Evolutionary conservation across 129 eudicot genomes (phyloP).

Genomic region (Gnaphalium uliginosum): DNA sequence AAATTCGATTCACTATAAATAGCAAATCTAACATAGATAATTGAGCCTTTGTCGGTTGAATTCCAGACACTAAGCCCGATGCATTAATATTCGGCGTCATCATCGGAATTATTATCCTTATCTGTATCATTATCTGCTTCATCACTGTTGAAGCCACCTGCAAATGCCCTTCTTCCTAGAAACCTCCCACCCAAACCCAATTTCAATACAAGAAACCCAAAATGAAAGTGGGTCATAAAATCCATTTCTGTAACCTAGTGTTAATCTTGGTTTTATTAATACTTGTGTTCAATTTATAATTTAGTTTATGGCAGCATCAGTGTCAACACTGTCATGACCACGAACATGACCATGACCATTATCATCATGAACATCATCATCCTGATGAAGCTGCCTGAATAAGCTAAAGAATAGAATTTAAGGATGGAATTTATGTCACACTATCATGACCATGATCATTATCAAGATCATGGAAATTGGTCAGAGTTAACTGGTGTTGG

Average conservation of each 20-base stretch:
- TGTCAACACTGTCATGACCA: slow-evolving; percentile 37
- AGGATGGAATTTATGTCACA: slow-evolving; percentile 45
- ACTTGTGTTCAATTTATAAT: slow-evolving; percentile 22
- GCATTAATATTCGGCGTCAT: slow-evolving; percentile 77
- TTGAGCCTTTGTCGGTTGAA: too few relatives aligned
- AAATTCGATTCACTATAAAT: too few relatives aligned
- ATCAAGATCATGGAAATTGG: slow-evolving; percentile 28
- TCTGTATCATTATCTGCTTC: slow-evolving; percentile 63
- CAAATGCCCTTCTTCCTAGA: slow-evolving; percentile 53
- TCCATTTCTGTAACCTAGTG: slow-evolving; percentile 24
- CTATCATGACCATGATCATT: slow-evolving; percentile 18
- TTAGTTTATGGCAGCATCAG: slow-evolving; percentile 43
- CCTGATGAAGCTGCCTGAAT: slow-evolving; percentile 64
- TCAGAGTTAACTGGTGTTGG: slow-evolving; percentile 61
- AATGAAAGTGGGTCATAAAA: slow-evolving; percentile 35
- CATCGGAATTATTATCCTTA: slow-evolving; percentile 69
- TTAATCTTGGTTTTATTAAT: slow-evolving; percentile 23
- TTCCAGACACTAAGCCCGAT: too few relatives aligned
- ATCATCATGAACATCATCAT: slow-evolving; percentile 51
- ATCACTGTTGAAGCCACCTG: slow-evolving; percentile 90
- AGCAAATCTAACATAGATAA: too few relatives aligned
- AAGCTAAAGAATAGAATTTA: slow-evolving; percentile 89
- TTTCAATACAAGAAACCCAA: background rate
- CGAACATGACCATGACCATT: slow-evolving; percentile 52
- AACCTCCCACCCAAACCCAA: background rate